Conservation (phyloP, 805 yeast genomes). For the Ogataea siamensis region DNA sequence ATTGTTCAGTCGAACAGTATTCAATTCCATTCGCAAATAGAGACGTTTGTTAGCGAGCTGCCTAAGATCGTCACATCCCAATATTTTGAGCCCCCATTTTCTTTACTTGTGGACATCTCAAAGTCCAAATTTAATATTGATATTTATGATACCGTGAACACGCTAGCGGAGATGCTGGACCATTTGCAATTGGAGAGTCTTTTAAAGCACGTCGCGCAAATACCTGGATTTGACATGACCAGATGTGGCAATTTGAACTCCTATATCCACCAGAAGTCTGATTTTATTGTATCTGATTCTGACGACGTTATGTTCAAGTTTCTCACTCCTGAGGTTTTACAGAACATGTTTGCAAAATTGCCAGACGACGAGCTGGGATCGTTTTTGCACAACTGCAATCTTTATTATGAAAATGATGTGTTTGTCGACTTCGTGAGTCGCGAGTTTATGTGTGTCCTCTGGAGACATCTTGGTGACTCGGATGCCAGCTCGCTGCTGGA, state of each 20-base stretch:
- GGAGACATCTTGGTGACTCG: slow-evolving; percentile 6
- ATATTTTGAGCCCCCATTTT: slow-evolving; percentile 33
- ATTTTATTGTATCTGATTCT: slow-evolving; percentile 8
- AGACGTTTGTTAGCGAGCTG: slow-evolving; percentile 34
- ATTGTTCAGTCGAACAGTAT: slow-evolving; percentile 26
- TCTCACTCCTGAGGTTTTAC: slow-evolving; percentile 35
- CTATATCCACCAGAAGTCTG: slow-evolving; percentile 22
- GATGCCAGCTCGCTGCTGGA: slow-evolving; percentile 13
- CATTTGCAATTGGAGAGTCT: slow-evolving; percentile 14
- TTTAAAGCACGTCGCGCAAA: slow-evolving; percentile 10
- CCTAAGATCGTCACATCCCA: slow-evolving; percentile 34
- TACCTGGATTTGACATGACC: slow-evolving; percentile 22
- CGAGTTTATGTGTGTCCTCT: slow-evolving; percentile 20
- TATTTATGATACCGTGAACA: slow-evolving; percentile 37
- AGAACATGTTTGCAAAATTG: slow-evolving; percentile 34
- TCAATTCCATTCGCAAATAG: slow-evolving; percentile 29
- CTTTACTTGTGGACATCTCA: slow-evolving; percentile 32
- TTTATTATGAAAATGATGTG: slow-evolving; percentile 23
- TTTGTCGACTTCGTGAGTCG: slow-evolving; percentile 19
- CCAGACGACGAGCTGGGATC: slow-evolving; percentile 13
- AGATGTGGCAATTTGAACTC: slow-evolving; percentile 23
- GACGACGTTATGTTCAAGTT: slow-evolving; percentile 30
- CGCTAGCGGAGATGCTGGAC: slow-evolving; percentile 33
- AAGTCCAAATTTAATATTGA: slow-evolving; percentile 21
- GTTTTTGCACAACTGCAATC: slow-evolving; percentile 25